These are phyloP conservation scores for Saturnispora sanitii DNA, from an alignment of 805 yeast genomes.

Conservation along the genomic window DNA sequence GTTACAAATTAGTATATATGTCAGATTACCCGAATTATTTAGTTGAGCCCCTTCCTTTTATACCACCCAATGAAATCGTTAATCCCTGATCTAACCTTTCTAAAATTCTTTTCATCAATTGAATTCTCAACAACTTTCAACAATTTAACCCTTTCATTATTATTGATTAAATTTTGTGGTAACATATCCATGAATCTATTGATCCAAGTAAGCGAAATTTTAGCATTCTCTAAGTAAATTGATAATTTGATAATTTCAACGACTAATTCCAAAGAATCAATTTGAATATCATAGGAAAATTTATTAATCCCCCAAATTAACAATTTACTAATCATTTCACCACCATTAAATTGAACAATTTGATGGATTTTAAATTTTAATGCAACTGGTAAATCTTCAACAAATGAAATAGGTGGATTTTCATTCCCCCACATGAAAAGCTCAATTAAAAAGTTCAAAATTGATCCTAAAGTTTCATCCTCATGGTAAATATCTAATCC, in stretches of 20 bases:
- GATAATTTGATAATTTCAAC: conserved; percentile 48
- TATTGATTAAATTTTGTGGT: conserved; percentile 54
- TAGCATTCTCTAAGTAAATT: conserved; percentile 36
- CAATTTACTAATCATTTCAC: conserved; percentile 47
- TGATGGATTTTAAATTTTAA: conserved; percentile 37
- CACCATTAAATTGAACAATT: conserved; percentile 38
- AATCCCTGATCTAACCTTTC: conserved; percentile 62
- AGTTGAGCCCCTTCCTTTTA: conserved; percentile 40
- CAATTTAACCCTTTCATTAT: conserved; percentile 59
- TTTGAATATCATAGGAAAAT: conserved; percentile 59
- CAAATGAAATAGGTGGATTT: conserved; percentile 67
- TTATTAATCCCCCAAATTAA: conserved; percentile 60
- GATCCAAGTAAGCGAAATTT: conserved; percentile 48
- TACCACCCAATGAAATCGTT: conserved; percentile 81
- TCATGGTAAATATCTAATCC: conserved; percentile 48
- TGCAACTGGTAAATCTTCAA: conserved; percentile 41
- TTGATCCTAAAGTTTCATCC: conserved; percentile 58
- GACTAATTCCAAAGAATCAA: conserved; percentile 68
- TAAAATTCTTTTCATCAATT: conserved; percentile 55
- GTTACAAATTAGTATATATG: not conserved
- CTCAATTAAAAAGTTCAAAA: conserved; percentile 73
- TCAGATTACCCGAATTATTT: not conserved
- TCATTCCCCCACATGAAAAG: conserved; percentile 76
- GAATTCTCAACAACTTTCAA: conserved; percentile 48
- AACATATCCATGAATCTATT: conserved; percentile 41